Evolutionary conservation across 208 protist species (phyloP), one percentile per base, ranked within the genome.

Genomic region (Crithidia fasciculata): DNA sequence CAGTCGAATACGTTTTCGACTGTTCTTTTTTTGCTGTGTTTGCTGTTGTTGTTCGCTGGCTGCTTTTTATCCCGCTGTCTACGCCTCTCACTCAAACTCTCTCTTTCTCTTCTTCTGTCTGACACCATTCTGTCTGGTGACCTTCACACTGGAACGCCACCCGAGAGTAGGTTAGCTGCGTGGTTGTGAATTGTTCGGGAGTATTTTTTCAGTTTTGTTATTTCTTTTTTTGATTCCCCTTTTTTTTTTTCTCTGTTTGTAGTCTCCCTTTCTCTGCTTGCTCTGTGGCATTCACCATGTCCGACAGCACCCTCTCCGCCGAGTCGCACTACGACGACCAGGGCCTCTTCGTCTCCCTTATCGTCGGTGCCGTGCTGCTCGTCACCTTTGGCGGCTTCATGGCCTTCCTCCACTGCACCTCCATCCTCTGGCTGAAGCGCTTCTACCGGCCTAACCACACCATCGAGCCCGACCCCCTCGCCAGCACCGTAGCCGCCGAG

Each of bases 381-480:
- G 41, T 68, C 41, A 53, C 83, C 53, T 82, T 93, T n/a, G 49
- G 47, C 18, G 67, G 77, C 4, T 37, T 82, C 13, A 82, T 84
- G 53, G 44, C 84, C 3, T 89, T 85, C 53, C 54, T 93, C 13
- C 56, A 80, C 59, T 69, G 56, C 53, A 84, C 81, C 16, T 55
- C 54, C 16, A 72, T 83, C 18, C 67, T 94, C 60, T 94, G 89
- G 88, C 53, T 94, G 36, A 91, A 92, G 66, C 85, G 88, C 4
- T 81, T 94, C 52, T 96, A 92, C 76, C 68, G 91, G 5, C 64
- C 86, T 3, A 96, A 94, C 65, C 91, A 96, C 81, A 94, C 89
- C 16, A 43, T 88, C 45, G 74, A 86, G 47, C 80, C 86, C 5
- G 54, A 66, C 5, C 59, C 70, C 18, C 53, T 49, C 8, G 61